Evolutionary conservation across 257 asterid genomes (phyloP).

Genomic region (Solanum gracilifrons): DNA sequence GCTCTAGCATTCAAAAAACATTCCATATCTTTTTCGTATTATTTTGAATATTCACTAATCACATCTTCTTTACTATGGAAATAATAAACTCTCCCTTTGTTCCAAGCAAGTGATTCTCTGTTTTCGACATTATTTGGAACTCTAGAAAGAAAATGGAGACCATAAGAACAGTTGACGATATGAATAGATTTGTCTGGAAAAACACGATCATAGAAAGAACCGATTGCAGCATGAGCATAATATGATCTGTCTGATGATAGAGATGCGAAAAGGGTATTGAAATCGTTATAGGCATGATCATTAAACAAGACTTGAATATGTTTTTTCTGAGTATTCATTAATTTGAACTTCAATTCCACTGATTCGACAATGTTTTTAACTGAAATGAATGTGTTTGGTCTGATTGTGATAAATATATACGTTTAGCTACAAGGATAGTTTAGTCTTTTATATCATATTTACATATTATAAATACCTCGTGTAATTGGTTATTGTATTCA

Average conservation of each 20-base stretch:
- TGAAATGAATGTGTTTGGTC: slow-evolving; percentile 36
- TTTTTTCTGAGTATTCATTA: neutral
- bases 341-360: neutral
- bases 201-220: too few relatives aligned
- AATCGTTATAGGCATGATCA: slow-evolving; percentile 26
- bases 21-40: slow-evolving; percentile 17
- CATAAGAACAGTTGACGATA: too few relatives aligned
- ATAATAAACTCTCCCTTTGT: slow-evolving; percentile 25
- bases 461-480: too few relatives aligned
- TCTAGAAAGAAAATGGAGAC: slow-evolving; percentile 19
- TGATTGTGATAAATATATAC: too few relatives aligned
- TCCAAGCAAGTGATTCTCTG: slow-evolving; percentile 14
- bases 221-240: too few relatives aligned
- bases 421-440: too few relatives aligned
- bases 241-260: neutral
- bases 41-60: slow-evolving; percentile 12
- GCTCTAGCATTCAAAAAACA: slow-evolving; percentile 19
- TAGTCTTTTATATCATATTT: too few relatives aligned
- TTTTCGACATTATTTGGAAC: slow-evolving; percentile 12
- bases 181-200: too few relatives aligned
- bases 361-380: slow-evolving; percentile 22
- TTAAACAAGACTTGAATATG: slow-evolving; percentile 23
- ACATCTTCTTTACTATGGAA: slow-evolving; percentile 15
- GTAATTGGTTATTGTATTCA: too few relatives aligned
- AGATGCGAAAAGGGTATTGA: slow-evolving; percentile 30